phyloP scores from a whole-genome alignment of 768 basidiomycete genomes.

The Xerocomellus intermedius region DNA sequence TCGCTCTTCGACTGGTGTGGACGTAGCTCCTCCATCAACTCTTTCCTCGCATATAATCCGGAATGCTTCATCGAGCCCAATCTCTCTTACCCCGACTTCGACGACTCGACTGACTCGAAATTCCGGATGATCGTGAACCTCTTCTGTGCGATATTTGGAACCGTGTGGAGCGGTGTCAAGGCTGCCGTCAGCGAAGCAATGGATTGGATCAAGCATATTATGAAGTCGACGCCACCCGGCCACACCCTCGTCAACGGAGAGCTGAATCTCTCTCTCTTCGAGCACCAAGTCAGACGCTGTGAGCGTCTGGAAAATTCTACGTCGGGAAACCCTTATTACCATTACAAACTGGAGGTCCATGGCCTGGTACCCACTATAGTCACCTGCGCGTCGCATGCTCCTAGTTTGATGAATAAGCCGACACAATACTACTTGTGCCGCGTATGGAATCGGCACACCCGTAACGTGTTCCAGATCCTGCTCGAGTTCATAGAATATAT shows the following conservation, averaged over 20 bases:
- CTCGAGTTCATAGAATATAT: slow-evolving; percentile 18
- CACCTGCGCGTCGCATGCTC: neutral
- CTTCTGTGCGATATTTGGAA: slow-evolving; percentile 6
- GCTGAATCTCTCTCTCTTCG: slow-evolving; percentile 21
- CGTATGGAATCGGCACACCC: slow-evolving; percentile 17
- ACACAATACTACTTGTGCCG: slow-evolving; percentile 21
- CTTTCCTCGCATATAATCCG: slow-evolving; percentile 20
- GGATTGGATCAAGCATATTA: slow-evolving; percentile 2
- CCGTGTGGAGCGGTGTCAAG: slow-evolving; percentile 6
- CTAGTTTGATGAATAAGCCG: neutral
- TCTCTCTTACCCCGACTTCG: slow-evolving; percentile 1
- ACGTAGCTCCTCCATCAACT: slow-evolving; percentile 17
- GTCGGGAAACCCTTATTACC: neutral
- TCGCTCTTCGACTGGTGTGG: slow-evolving; percentile 29
- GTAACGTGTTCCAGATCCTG: slow-evolving; percentile 16
- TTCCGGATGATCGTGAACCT: slow-evolving; percentile 16
- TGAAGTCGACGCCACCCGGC: slow-evolving; percentile 14
- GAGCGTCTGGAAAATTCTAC: neutral
- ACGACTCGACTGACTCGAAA: slow-evolving; percentile 5
- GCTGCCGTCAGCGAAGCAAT: neutral
- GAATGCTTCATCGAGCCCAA: slow-evolving; percentile 14
- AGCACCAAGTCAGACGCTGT: slow-evolving; percentile 19
- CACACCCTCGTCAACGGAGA: slow-evolving; percentile 25
- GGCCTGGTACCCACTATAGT: slow-evolving; percentile 11
- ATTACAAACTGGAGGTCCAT: slow-evolving; percentile 13